Conservation (phyloP, 2,329 filamentous ascomycete species). For the Rhexocercosporidium sp. region DNA sequence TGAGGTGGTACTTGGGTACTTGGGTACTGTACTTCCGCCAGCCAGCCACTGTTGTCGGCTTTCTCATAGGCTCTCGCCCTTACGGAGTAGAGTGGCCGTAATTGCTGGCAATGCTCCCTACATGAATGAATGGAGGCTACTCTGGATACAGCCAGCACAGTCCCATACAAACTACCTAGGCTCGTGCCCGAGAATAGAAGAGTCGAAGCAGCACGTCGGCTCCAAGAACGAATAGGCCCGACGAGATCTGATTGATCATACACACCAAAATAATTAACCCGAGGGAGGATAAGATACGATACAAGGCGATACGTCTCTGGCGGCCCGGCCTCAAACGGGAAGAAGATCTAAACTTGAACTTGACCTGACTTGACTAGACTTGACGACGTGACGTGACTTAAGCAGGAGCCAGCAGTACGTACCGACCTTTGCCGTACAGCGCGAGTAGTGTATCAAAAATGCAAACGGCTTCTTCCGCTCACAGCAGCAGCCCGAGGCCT, state of each 20-base stretch:
- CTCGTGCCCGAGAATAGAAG: too few species aligned
- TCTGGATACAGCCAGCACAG: too few species aligned
- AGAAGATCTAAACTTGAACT: too few species aligned
- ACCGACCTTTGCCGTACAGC: neutral
- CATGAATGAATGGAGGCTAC: neutral
- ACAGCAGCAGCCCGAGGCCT: neutral
- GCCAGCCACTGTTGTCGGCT: neutral
- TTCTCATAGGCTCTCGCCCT: neutral
- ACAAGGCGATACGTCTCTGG: neutral
- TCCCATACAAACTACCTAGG: too few species aligned
- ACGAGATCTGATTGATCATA: neutral
- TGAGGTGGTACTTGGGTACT: neutral
- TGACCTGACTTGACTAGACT: neutral
- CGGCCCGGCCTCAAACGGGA: neutral
- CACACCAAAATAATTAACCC: neutral
- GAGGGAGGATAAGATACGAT: too few species aligned
- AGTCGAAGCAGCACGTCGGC: neutral
- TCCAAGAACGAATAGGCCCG: neutral
- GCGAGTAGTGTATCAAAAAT: neutral
- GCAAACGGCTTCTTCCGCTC: neutral
- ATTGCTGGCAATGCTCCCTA: neutral
- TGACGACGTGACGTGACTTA: neutral
- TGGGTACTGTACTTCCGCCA: neutral
- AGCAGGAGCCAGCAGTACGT: neutral
- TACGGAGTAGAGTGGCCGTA: too few species aligned